These are phyloP conservation scores for Apiosordaria backusii DNA, from an alignment of 495 filamentous ascomycete species.

Conservation along the genomic window DNA sequence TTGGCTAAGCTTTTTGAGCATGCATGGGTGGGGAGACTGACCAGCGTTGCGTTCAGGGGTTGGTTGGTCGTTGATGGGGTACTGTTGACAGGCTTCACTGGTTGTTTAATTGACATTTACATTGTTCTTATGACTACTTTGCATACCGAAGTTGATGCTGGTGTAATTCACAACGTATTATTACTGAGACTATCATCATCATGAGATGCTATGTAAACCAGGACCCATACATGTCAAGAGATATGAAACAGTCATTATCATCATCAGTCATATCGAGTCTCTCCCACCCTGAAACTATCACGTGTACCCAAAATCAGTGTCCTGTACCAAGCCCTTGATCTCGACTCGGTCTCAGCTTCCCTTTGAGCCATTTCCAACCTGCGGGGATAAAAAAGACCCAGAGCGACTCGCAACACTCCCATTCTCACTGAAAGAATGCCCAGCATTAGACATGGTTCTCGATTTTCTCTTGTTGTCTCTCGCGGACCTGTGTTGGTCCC, in stretches of 20 bases:
- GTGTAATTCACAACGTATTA: not conserved
- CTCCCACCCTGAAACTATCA: not conserved
- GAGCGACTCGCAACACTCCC: not conserved
- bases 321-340: not conserved
- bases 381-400: constrained; percentile 20
- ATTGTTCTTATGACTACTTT: not conserved
- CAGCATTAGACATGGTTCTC: not conserved
- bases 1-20: not conserved
- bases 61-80: not conserved
- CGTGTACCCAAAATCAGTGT: not conserved
- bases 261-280: no score
- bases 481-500: not conserved
- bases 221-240: not conserved
- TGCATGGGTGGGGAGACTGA: not conserved
- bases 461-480: not conserved
- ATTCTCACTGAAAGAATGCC: not conserved
- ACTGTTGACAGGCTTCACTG: not conserved
- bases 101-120: not conserved
- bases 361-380: constrained; percentile 20
- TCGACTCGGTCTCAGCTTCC: not conserved
- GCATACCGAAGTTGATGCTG: not conserved
- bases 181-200: not conserved
- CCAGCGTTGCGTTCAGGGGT: not conserved
- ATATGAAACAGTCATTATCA: not conserved
- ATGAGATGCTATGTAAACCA: not conserved